These are phyloP conservation scores for Triglochin maritima DNA, from an alignment of 106 monocot genomes.

Conservation along the genomic window DNA sequence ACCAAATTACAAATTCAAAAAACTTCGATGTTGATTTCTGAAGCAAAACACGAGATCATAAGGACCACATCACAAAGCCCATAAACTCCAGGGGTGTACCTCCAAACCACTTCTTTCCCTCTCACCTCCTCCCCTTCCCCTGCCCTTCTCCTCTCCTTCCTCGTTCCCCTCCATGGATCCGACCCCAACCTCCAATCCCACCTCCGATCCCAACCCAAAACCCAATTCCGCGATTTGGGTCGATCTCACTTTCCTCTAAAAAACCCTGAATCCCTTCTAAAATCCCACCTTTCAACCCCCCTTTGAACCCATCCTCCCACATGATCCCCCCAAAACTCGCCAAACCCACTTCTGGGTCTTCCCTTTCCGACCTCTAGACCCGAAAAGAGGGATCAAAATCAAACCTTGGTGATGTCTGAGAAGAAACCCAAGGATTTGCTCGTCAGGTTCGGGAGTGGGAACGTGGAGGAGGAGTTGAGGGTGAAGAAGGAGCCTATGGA, in stretches of 20 bases:
- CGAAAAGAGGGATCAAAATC: not conserved
- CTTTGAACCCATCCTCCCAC: not conserved
- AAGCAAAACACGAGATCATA: too few species aligned
- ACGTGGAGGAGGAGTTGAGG: not conserved
- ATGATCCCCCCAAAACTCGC: not conserved
- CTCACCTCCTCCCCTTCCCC: not conserved
- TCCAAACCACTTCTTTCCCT: not conserved
- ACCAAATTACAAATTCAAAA: too few species aligned
- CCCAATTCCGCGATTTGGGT: not conserved
- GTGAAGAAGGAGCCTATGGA: conserved; percentile 5
- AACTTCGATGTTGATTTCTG: too few species aligned
- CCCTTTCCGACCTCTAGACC: too few species aligned
- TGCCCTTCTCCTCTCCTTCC: conserved; percentile 2
- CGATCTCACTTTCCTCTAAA: not conserved
- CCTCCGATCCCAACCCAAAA: not conserved
- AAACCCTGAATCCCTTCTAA: not conserved
- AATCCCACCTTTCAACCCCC: not conserved
- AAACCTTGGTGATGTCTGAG: not conserved
- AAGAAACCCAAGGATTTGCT: conserved; percentile 28
- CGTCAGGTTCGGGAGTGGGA: conserved; percentile 8
- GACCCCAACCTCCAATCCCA: not conserved
- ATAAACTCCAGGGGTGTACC: not conserved
- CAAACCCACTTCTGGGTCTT: not conserved
- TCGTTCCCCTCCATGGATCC: not conserved
- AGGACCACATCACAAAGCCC: too few species aligned